Conservation (phyloP, 257 asterid genomes). For the Solanum chiquidenum region DNA sequence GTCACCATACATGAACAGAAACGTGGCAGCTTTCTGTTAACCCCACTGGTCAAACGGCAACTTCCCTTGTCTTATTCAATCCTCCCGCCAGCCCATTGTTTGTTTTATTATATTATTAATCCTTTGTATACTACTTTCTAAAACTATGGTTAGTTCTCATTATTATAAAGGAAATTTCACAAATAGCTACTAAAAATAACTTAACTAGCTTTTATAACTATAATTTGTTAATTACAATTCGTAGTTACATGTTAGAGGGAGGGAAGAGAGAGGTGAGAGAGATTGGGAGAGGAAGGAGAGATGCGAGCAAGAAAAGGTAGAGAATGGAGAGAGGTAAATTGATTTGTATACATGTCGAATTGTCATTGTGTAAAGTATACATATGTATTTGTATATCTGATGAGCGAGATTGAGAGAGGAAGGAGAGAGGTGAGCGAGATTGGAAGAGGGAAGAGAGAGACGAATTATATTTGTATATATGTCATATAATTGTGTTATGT, state of each 20-base stretch:
- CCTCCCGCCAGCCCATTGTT: constrained; percentile 7
- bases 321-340: too few relatives aligned
- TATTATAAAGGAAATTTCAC: too few relatives aligned
- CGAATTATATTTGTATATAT: too few relatives aligned
- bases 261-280: not conserved
- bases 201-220: accelerated
- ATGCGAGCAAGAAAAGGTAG: accelerated
- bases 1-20: constrained; percentile 15
- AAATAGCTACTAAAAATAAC: too few relatives aligned
- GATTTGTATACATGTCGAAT: accelerated
- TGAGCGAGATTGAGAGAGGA: too few relatives aligned
- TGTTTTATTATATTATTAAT: not conserved
- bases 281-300: not conserved
- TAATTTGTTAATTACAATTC: accelerated
- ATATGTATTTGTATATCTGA: too few relatives aligned
- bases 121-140: not conserved
- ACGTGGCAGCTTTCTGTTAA: constrained; percentile 28
- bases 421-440: too few relatives aligned
- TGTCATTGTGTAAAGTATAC: too few relatives aligned
- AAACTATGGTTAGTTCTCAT: not conserved
- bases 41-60: constrained; percentile 12
- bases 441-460: too few relatives aligned
- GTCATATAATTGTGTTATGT: too few relatives aligned
- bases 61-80: constrained; percentile 14
- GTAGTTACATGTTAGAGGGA: accelerated